phyloP scores from a whole-genome alignment of 2,329 filamentous ascomycete species.

The Hypocrella siamensis region DNA sequence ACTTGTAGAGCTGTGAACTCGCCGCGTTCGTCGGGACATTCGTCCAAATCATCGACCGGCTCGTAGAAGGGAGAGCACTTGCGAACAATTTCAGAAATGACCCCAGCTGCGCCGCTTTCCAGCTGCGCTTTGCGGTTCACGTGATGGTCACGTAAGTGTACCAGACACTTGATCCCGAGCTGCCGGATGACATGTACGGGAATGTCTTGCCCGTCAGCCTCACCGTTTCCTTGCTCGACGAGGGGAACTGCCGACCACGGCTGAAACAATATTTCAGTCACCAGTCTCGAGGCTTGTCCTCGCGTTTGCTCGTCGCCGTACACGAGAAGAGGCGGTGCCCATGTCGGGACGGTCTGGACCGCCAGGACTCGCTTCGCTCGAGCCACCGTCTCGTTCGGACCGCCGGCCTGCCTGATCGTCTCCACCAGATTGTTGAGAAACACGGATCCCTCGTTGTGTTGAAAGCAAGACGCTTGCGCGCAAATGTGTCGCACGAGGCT shows the following conservation, averaged over 20 bases:
- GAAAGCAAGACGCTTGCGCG: slow-evolving; percentile 25
- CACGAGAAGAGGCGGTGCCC: slow-evolving; percentile 34
- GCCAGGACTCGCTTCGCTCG: slow-evolving; percentile 8
- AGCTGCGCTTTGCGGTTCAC: slow-evolving; percentile 25
- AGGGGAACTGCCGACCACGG: slow-evolving; percentile 10
- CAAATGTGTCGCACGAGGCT: slow-evolving; percentile 27
- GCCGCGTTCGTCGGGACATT: slow-evolving; percentile 12
- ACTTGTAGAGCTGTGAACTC: slow-evolving; percentile 12
- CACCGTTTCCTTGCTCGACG: slow-evolving; percentile 1
- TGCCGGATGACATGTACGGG: slow-evolving; percentile 16
- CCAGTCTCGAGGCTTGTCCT: slow-evolving; percentile 23
- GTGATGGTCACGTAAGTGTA: slow-evolving; percentile 30
- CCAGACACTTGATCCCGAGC: slow-evolving; percentile 29
- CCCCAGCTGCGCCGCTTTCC: slow-evolving; percentile 22
- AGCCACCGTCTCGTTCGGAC: slow-evolving; percentile 11
- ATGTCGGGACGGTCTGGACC: slow-evolving; percentile 20
- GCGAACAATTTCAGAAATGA: slow-evolving; percentile 25
- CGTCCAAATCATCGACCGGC: slow-evolving; percentile 12
- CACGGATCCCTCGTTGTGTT: slow-evolving; percentile 29
- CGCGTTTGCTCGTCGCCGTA: slow-evolving; percentile 28
- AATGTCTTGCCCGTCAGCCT: neutral
- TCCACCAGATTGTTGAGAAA: slow-evolving; percentile 31
- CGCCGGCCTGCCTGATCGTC: slow-evolving; percentile 12
- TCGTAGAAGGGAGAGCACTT: slow-evolving; percentile 26
- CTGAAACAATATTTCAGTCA: slow-evolving; percentile 27